phyloP scores from a whole-genome alignment of 2,329 filamentous ascomycete genomes.

The Chaetomium sp. region DNA sequence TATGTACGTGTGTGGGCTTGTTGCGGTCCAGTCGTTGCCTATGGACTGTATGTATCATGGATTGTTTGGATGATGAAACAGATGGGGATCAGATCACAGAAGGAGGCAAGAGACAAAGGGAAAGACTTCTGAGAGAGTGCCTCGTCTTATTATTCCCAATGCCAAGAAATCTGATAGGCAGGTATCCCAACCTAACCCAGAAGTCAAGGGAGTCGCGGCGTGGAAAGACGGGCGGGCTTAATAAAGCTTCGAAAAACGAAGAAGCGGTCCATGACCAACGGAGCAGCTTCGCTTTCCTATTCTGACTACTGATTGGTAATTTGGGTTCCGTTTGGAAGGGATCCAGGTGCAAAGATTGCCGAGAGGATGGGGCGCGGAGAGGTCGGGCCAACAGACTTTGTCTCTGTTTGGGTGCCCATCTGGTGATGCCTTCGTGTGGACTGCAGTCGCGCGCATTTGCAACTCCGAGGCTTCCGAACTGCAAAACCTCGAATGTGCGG shows the following conservation, averaged over 20 bases:
- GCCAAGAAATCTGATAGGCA: not conserved
- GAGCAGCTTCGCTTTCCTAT: slow-evolving; percentile 28
- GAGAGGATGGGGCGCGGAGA: not conserved
- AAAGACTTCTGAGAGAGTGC: no score
- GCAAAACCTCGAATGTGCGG: not conserved
- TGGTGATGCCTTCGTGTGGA: slow-evolving; percentile 5
- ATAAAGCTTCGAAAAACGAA: not conserved
- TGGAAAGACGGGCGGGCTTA: not conserved
- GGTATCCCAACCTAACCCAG: not conserved
- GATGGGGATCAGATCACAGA: no score
- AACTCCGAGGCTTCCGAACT: slow-evolving; percentile 15
- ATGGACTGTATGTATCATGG: no score
- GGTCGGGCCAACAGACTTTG: slow-evolving; percentile 10
- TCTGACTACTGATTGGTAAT: slow-evolving; percentile 10
- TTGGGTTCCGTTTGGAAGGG: not conserved
- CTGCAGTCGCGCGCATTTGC: not conserved
- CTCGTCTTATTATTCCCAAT: not conserved
- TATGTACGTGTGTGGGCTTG: no score
- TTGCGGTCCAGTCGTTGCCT: no score
- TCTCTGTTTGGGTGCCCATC: not conserved
- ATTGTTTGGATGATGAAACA: no score
- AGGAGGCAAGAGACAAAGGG: no score
- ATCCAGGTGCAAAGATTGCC: not conserved
- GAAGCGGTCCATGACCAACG: not conserved
- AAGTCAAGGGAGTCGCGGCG: not conserved